Conservation (phyloP, 305 asterid species). For the Caryopteris hybrid region DNA sequence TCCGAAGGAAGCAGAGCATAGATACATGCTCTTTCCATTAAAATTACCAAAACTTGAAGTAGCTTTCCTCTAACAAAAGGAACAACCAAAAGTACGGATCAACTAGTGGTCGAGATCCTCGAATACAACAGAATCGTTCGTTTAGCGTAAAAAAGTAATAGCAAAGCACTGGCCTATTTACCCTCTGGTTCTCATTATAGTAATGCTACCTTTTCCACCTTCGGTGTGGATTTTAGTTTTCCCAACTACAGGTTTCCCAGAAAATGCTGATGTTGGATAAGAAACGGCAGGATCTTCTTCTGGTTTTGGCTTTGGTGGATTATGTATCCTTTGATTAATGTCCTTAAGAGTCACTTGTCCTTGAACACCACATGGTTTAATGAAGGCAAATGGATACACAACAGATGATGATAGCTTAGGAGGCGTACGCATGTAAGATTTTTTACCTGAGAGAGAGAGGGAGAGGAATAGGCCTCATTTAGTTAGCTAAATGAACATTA, state of each 20-base stretch:
- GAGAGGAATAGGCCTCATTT: neutral
- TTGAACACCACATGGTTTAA: slow-evolving; percentile 74
- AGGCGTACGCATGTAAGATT: slow-evolving; percentile 60
- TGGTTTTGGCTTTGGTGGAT: slow-evolving; percentile 55
- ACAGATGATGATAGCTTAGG: slow-evolving; percentile 57
- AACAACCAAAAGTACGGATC: slow-evolving; percentile 2
- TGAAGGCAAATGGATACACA: slow-evolving; percentile 66
- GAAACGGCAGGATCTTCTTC: slow-evolving; percentile 26
- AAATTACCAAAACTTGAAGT: neutral
- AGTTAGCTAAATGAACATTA: neutral
- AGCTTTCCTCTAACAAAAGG: neutral
- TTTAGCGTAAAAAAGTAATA: neutral
- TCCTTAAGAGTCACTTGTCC: slow-evolving; percentile 84
- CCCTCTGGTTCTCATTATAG: slow-evolving; percentile 84
- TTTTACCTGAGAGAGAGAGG: slow-evolving; percentile 58
- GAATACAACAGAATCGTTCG: neutral
- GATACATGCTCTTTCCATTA: neutral
- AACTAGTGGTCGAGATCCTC: slow-evolving; percentile 14
- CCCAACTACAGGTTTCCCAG: slow-evolving; percentile 89
- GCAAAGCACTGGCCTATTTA: slow-evolving; percentile 14
- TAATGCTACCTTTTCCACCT: slow-evolving; percentile 89
- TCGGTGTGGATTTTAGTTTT: slow-evolving; percentile 84
- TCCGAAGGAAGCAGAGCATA: neutral
- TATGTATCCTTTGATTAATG: slow-evolving; percentile 61
- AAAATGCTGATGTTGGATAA: slow-evolving; percentile 76